Evolutionary conservation across 257 asterid genomes (phyloP).

Genomic region (Linderniella brevidens): DNA sequence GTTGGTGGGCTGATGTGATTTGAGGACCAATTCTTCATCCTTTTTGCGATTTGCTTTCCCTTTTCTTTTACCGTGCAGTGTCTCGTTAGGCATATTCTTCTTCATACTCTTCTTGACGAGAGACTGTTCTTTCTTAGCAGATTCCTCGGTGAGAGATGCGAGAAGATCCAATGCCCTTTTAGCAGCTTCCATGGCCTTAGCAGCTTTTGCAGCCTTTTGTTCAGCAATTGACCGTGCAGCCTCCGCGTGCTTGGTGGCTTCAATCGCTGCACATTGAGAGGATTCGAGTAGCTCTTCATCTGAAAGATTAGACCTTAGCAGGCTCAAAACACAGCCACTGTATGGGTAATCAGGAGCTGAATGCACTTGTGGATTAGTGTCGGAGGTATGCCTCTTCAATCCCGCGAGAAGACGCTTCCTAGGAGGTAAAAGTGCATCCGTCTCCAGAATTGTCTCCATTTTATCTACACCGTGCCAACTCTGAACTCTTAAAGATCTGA

Average conservation of each 20-base stretch:
- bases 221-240: conserved; percentile 57
- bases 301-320: conserved; percentile 30
- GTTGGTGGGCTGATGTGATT: conserved; percentile 28
- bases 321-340: conserved; percentile 26
- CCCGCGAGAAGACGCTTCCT: conserved; percentile 69
- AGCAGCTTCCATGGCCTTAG: conserved; percentile 65
- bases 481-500: conserved; percentile 16
- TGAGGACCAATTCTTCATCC: conserved; percentile 41
- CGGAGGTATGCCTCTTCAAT: conserved; percentile 47
- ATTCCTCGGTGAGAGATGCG: conserved; percentile 27
- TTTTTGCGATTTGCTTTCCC: conserved; percentile 16
- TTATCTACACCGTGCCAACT: conserved; percentile 13
- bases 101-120: conserved; percentile 27
- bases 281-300: conserved; percentile 44
- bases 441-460: conserved; percentile 52
- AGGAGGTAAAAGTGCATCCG: conserved; percentile 73
- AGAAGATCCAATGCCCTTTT: conserved; percentile 55
- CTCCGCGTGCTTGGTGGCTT: conserved; percentile 44
- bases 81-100: conserved; percentile 29
- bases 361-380: conserved; percentile 24
- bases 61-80: conserved; percentile 24
- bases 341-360: conserved; percentile 12
- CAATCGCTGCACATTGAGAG: conserved; percentile 41
- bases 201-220: conserved; percentile 68
- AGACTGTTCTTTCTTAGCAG: conserved; percentile 14